Evolutionary conservation across 1,284 basidiomycete genomes (phyloP).

Genomic region (Tilletia caries): DNA sequence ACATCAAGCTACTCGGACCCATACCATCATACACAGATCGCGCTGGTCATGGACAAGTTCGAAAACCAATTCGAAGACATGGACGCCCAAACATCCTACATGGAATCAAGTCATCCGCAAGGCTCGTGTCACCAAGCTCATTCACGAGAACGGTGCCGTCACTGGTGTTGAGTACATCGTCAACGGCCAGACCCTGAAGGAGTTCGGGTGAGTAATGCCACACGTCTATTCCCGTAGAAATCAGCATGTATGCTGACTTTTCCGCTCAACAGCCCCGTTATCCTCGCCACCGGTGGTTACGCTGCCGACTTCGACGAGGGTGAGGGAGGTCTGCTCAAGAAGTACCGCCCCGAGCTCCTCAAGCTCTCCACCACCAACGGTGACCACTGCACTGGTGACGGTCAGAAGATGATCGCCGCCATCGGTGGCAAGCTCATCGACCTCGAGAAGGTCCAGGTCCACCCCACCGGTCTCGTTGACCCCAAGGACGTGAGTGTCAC

Average conservation of each 20-base stretch:
- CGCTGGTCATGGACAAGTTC: constrained; percentile 98
- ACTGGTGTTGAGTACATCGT: constrained; percentile 80
- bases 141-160: constrained; percentile 73
- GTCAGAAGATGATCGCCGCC: constrained; percentile 60
- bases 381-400: constrained; percentile 51
- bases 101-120: constrained; percentile 98
- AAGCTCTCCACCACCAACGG: constrained; percentile 63
- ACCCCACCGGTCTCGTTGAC: constrained; percentile 93
- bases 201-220: constrained; percentile 63
- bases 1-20: too few relatives aligned
- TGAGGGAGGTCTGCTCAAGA: constrained; percentile 44
- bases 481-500: constrained; percentile 74
- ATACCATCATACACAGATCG: constrained; percentile 68
- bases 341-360: constrained; percentile 70
- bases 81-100: constrained; percentile 95
- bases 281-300: constrained; percentile 94
- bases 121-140: constrained; percentile 58
- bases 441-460: constrained; percentile 97
- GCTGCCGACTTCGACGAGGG: constrained; percentile 69
- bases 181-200: constrained; percentile 73
- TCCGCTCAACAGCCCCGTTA: constrained; percentile 63
- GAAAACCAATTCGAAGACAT: constrained; percentile 93
- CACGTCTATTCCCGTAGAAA: neutral
- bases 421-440: constrained; percentile 85
- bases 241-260: neutral